Conservation (phyloP, 2,329 filamentous ascomycete species). For the Ophiocordyceps camponoti-leonardi region DNA sequence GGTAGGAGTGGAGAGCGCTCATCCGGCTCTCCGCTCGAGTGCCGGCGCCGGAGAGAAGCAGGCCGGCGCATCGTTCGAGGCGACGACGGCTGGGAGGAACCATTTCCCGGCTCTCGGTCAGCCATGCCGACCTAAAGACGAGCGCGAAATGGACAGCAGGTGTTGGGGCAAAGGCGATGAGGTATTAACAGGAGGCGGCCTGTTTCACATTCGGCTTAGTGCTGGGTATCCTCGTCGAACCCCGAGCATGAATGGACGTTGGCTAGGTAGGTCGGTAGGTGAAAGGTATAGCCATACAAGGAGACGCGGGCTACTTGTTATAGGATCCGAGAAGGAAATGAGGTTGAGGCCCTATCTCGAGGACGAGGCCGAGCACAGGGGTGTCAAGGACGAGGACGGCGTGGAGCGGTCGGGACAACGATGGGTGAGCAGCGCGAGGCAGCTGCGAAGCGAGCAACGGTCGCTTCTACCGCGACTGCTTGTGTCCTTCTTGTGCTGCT, state of each 20-base stretch:
- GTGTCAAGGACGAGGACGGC: not conserved
- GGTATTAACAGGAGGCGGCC: not conserved
- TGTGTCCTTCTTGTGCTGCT: not conserved
- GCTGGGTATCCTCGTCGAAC: not conserved
- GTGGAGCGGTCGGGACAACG: not conserved
- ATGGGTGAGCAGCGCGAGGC: not conserved
- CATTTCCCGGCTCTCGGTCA: slow-evolving; percentile 9
- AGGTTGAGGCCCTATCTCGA: not conserved
- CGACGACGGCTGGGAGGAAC: slow-evolving; percentile 15
- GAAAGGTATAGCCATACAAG: not conserved
- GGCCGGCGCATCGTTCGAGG: slow-evolving; percentile 14
- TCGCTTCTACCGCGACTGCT: not conserved
- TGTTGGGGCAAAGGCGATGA: not conserved
- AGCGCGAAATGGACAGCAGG: not conserved
- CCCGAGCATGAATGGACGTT: not conserved
- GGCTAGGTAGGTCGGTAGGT: not conserved
- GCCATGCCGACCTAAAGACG: slow-evolving; percentile 10
- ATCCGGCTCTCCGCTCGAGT: slow-evolving; percentile 17
- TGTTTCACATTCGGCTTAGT: not conserved
- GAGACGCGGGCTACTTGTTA: not conserved
- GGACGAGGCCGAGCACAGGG: not conserved
- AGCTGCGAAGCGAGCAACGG: not conserved
- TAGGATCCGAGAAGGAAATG: not conserved
- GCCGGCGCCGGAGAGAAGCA: slow-evolving; percentile 8
- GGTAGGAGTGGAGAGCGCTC: slow-evolving; percentile 27